These are phyloP conservation scores for Stachybotrys elegans DNA, from an alignment of 2,329 filamentous ascomycete species.

Conservation along the genomic window DNA sequence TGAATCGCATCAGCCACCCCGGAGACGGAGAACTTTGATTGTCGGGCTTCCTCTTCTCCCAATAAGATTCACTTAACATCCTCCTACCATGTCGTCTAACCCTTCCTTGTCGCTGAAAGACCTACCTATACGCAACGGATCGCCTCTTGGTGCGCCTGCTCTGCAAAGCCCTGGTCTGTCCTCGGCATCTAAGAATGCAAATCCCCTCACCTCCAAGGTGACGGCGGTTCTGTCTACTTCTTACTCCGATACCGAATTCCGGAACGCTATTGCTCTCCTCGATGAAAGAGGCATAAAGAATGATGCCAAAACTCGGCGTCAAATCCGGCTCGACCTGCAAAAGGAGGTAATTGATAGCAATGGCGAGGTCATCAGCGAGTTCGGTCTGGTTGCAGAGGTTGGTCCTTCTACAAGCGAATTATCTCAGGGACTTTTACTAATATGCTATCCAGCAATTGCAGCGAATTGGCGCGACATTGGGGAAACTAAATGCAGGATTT, in stretches of 20 bases:
- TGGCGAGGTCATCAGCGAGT: conserved; percentile 81
- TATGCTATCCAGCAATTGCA: conserved; percentile 66
- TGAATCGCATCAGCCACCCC: too few relatives aligned
- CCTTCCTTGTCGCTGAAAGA: conserved; percentile 5
- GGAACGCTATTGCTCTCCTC: conserved; percentile 74
- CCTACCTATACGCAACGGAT: conserved; percentile 17
- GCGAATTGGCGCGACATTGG: conserved; percentile 74
- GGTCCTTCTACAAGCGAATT: conserved; percentile 17
- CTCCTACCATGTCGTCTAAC: conserved; percentile 12
- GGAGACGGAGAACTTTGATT: too few relatives aligned
- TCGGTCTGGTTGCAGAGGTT: conserved; percentile 84
- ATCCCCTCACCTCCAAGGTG: conserved; percentile 75
- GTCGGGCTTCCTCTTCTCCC: too few relatives aligned
- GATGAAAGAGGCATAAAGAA: conserved; percentile 70
- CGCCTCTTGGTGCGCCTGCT: conserved; percentile 54
- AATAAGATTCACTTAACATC: too few relatives aligned
- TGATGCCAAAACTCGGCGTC: conserved; percentile 70
- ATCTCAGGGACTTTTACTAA: conserved; percentile 6
- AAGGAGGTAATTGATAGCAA: conserved; percentile 92
- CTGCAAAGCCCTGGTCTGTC: conserved; percentile 80
- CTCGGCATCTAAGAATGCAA: conserved; percentile 36
- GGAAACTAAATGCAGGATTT: conserved; percentile 73
- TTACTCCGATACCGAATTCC: conserved; percentile 87
- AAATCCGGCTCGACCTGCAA: conserved; percentile 76
- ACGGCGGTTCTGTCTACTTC: conserved; percentile 84